Base-by-base conservation (phyloP, 2,329 filamentous ascomycete genomes). In the Penicillium sp. region DNA sequence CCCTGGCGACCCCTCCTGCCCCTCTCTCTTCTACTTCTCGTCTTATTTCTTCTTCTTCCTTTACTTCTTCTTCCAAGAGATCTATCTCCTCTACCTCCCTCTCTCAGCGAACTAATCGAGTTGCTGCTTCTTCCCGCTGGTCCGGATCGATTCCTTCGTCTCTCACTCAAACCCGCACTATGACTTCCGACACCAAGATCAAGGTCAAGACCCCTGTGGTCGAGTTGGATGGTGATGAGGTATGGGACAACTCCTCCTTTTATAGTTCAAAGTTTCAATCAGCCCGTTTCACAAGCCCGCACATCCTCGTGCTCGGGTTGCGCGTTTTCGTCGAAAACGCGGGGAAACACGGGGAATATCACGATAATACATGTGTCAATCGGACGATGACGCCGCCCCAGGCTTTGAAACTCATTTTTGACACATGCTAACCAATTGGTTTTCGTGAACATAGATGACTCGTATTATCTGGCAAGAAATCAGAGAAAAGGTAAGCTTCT, bases 141-240 rank as follows among this genome's bases (percentile, higher is more conserved):
- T 68, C 69, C 64, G 65, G 68, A 64, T 63, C 65, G 57, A 65
- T 62, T 41, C 62, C 65, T 48, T 64, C 68, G 31, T 53, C 66
- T 57, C 72, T 66, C 52, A 66, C 60, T 55, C 77, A 79, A 63
- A 69, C 68, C 53, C 77, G 81, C 74, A 81, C 70, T 54, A 81
- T 81, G 75, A 72, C 78, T 55, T 71, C 73, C 60, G 73, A 72
- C 59, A 82, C 85, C 73, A 99, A 97, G 89, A 97, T 97, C 85
- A 94, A 96, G 86, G 94, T 99, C 83, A 93, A 96, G 87, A 97
- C 96, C 80, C 94, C 94, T 66, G 88, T 99, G 76, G 94, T 99
- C 77, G 94, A 97, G 83, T 86, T 97, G 71, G 93, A 97, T 77
- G 93, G 93, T 73, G 86, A 88, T 77, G 86, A 88, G 74, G 76